Base-by-base conservation (phyloP, 2,329 filamentous ascomycete species). In the Colletotrichum gloeosporioides region DNA sequence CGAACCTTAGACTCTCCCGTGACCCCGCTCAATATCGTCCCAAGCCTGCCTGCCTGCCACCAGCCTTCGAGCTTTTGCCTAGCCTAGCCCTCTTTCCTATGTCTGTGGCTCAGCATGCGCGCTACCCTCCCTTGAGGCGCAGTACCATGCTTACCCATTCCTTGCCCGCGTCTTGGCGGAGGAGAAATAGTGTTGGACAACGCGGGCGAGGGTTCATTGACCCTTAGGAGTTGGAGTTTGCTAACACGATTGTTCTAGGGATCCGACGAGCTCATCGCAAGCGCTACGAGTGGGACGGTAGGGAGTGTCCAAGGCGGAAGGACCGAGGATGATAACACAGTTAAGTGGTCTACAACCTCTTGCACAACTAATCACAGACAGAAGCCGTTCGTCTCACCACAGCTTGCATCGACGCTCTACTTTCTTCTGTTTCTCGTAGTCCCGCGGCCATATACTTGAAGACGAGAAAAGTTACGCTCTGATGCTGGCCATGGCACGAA, bases 21-120 rank as follows among this genome's bases (percentile, higher is more conserved):
- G 70, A 76, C 18, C 64, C 57, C 16, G 34, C 71, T 66, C 71
- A n/a, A 16, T 2, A 49, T 69, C 63, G 64, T 27, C 74, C 71
- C 49, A 49, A 69, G 25, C 34, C 32, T 36, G 44, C 22, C 22
- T 22, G 22, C 65, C 61, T 62, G 59, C 22, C 57, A 73, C 32
- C n/a, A 34, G 27, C 16, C 31, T n/a, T 22, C 57, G 59, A 71
- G 49, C 31, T 55, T 61, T 10, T 53, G 44, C 44, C 25, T 29
- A 44, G 59, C 70, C 70, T 44, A 55, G 22, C 49, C 69, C 57
- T 22, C n/a, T 67, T 65, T 27, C 34, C 22, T 39, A 36, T 25
- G 31, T 36, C 27, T 49, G 44, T 1, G 65, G 18, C 71, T 55
- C 8, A 18, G 16, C 31, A 36, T 29, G 18, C 13, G 44, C 57